phyloP scores from a whole-genome alignment of 2,329 filamentous ascomycete species.

The Paramyrothecium roridum region DNA sequence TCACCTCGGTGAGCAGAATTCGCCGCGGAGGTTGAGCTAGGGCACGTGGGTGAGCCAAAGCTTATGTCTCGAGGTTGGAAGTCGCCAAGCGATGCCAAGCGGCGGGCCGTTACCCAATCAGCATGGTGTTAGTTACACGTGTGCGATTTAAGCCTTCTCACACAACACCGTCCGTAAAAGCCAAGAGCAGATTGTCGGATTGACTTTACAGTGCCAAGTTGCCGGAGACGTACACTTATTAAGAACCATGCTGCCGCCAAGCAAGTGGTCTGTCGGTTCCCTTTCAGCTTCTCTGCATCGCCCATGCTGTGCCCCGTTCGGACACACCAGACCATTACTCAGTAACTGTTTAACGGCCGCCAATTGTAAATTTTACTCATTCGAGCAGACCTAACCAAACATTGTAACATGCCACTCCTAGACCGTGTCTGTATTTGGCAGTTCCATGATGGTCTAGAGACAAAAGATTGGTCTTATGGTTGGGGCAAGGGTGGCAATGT shows the following conservation, averaged over 20 bases:
- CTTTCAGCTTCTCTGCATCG: background rate
- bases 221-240: background rate
- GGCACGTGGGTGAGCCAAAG: background rate
- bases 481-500: too few relatives aligned
- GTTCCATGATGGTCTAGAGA: too few relatives aligned
- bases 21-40: background rate
- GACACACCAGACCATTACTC: background rate
- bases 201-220: background rate
- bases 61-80: background rate
- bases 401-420: too few relatives aligned
- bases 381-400: too few relatives aligned
- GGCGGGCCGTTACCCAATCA: background rate
- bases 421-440: too few relatives aligned
- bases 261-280: background rate
- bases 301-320: background rate
- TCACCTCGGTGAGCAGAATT: background rate
- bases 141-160: background rate
- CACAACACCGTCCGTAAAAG: background rate
- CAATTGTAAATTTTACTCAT: too few relatives aligned
- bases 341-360: too few relatives aligned
- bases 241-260: background rate
- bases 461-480: too few relatives aligned
- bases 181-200: background rate
- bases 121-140: background rate
- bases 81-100: background rate